Evolutionary conservation across 129 eudicot genomes (phyloP), one percentile per base, ranked within the genome.

Genomic region (Helichrysum umbraculigerum): DNA sequence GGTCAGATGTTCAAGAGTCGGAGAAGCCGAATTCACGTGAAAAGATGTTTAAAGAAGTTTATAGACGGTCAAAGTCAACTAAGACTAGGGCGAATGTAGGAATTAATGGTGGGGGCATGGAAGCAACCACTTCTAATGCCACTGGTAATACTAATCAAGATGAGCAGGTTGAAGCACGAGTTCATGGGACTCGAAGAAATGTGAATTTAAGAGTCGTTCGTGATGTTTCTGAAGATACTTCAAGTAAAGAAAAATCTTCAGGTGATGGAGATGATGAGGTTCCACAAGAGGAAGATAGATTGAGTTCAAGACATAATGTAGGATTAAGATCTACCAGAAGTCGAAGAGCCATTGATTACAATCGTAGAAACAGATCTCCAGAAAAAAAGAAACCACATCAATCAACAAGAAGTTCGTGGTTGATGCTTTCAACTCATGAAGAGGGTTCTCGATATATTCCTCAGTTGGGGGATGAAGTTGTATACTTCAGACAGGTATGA

Each of bases 401-500:
- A 71, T 75, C 85, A 65, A 83, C 84, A 60, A 87, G 79, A 80
- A 85, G 83, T 76, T 88, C 97, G 14, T 94, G 98, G 98, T 84
- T 94, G 72, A 54, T 89, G 88, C 76, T 93, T 78, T 76, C 90
- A 25, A 59, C 71, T 28, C 96, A 82, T 2, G 97, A 89, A 65
- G 92, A 86, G 68, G 91, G 96, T 20, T 81, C 88, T 12, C 85
- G 97, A 30, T 94, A 88, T 81, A 89, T 94, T 71, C 99, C 99
- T 15, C 99, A 94, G 82, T 69, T 62, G 19, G 91, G 93, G 30
- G 99, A 94, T 66, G 96, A 91, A 69, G 93, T 91, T 51, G 99
- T 74, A 3, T 94, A 94, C 78, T 78, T 94, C 50, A 89, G 91
- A 83, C 99, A 94, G 98, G 98, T 93, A 79, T 29, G 15, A 44